Base-by-base conservation (phyloP, 2,329 filamentous ascomycete species). In the Dactylonectria macrodidyma region DNA sequence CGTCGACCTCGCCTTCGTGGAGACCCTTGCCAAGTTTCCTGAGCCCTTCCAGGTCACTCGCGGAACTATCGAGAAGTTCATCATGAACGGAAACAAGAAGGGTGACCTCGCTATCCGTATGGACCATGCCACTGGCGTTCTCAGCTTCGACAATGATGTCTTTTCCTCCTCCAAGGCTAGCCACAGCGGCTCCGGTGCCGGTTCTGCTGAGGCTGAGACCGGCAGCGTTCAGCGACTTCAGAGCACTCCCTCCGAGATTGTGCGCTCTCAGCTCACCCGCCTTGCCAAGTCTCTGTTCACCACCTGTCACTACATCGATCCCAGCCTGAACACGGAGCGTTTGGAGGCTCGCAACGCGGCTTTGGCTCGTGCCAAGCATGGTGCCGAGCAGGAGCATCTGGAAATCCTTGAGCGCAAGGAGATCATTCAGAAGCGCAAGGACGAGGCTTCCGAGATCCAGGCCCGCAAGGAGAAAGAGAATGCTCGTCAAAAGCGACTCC, bases 51-150 rank as follows among this genome's bases (percentile, higher is more conserved):
- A 98, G 84, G 95, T 98, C 74, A 93, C 90, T 71, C 91, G 93
- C 61, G 91, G 92, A 73, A 97, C 94, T 69, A 97, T 99, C 74
- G 96, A 99, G 87, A 99, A 98, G 86, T 99, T 99, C 88, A 98
- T 99, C 88, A 99, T 99, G 96, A 99, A 99, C 83, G 96, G 96
- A 71, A 98, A 97, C 89, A 99, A 99, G 91, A 99, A 99, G 90
- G 96, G 96, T 65, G 96, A 99, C 77, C 89, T 99, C 52, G 93
- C 96, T 61, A 97, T 99, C 76, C 95, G 96, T 69, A 94, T 98
- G 83, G 94, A 98, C 80, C 96, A 99, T 80, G 95, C 95, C 69
- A 95, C 95, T 61, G 95, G 96, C 68, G 93, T 98, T 57, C 90
- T 99, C 68, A 98, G 95, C 81, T 99, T 99, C 77, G 96, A 99